phyloP scores from a whole-genome alignment of 2,329 filamentous ascomycete species.

The Monosporascus ibericus region DNA sequence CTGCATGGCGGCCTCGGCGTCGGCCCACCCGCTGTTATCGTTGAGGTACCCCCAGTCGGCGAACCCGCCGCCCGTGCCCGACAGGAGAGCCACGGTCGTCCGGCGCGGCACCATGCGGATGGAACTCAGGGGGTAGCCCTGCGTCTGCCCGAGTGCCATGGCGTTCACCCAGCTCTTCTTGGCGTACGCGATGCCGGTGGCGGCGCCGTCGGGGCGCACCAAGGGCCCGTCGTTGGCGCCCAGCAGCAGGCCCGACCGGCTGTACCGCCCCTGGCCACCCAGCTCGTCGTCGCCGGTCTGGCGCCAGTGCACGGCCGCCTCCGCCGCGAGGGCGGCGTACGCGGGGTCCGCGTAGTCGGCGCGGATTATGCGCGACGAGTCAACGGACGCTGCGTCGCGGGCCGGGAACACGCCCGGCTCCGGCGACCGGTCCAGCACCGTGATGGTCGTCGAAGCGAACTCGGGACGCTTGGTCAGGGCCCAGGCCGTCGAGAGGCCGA shows the following conservation, averaged over 20 bases:
- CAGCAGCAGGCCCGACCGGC: conserved; percentile 62
- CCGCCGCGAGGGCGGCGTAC: conserved; percentile 68
- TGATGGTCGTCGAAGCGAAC: conserved; percentile 49
- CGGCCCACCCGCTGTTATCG: conserved; percentile 69
- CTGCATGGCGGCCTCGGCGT: conserved; percentile 65
- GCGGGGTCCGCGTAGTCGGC: conserved; percentile 75
- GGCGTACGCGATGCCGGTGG: conserved; percentile 52
- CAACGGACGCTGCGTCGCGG: conserved; percentile 54
- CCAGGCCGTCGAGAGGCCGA: conserved; percentile 49
- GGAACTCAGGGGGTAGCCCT: conserved; percentile 28
- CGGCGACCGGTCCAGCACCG: conserved; percentile 50
- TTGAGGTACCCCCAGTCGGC: conserved; percentile 72
- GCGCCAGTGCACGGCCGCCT: conserved; percentile 66
- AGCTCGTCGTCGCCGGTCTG: conserved; percentile 47
- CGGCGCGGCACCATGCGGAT: conserved; percentile 40
- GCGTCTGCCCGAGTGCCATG: conserved; percentile 37
- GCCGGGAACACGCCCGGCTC: conserved; percentile 49
- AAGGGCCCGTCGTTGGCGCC: conserved; percentile 43
- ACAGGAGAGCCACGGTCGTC: conserved; percentile 36
- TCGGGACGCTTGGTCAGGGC: conserved; percentile 58
- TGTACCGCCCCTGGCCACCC: conserved; percentile 61
- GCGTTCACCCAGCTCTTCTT: conserved; percentile 58
- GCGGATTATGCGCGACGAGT: conserved; percentile 58
- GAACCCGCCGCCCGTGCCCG: conserved; percentile 43
- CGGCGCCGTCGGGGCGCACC: conserved; percentile 28